Percentiles rank a stretch among this genome's conserved stretches.
These are phyloP conservation scores for Loxodes magnus DNA, from an alignment of 73 alveolate species.

Conservation along the genomic window DNA sequence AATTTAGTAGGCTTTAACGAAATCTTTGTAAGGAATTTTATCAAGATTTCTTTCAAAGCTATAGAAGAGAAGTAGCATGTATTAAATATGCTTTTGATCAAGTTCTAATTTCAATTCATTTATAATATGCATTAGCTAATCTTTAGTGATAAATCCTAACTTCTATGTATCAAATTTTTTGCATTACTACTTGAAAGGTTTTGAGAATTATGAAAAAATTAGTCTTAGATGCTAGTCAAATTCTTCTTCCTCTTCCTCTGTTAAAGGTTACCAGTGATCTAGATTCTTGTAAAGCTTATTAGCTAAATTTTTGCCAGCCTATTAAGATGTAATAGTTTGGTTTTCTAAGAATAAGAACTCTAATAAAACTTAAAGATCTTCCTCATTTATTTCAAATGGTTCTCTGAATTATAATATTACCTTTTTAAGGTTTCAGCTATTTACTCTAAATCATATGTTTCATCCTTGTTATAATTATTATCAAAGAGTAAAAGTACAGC, in stretches of 20 bases:
- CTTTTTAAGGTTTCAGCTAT: no score
- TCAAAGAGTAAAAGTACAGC: no score
- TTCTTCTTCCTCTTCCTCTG: neutral
- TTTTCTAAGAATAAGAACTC: no score
- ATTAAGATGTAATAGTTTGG: no score
- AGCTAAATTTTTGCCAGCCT: no score
- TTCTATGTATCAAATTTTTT: neutral
- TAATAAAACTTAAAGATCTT: no score
- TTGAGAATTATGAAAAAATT: neutral
- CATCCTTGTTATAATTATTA: no score
- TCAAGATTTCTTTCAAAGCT: conserved; percentile 5
- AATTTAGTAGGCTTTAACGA: conserved; percentile 10
- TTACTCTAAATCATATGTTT: no score
- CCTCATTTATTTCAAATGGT: no score
- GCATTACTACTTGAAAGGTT: neutral
- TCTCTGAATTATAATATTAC: no score
- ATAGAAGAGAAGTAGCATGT: conserved; percentile 1
- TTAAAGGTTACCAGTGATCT: neutral
- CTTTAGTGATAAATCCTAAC: neutral
- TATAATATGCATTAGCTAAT: neutral
- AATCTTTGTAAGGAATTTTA: neutral
- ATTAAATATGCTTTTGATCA: neutral
- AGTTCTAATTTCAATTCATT: neutral
- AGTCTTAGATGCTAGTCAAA: neutral
- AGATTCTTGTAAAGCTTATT: neutral